Base-by-base conservation (phyloP, 148 eudicot genomes). In the Fallopia convolvulus region DNA sequence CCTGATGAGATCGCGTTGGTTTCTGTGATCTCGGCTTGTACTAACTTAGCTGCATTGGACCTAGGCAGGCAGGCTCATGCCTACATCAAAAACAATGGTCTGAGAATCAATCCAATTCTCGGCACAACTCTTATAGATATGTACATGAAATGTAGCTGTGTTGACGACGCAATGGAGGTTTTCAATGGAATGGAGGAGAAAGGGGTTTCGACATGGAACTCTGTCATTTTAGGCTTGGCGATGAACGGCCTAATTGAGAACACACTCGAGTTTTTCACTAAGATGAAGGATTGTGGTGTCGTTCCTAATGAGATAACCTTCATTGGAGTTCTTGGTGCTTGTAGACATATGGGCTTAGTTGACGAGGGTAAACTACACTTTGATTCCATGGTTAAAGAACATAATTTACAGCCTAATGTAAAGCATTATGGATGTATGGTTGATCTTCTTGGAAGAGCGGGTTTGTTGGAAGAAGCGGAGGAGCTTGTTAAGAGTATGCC, bases 401-500 rank as follows among this genome's bases (percentile, higher is more conserved):
- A 90, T 80, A 81, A 79, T 9, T 84, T 90, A 75, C 86, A 86
- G 55, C 94, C 91, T 5, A 90, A 87, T 79, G 81, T 88, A 63
- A 87, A 85, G 81, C 92, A 92, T 74, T 92, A 90, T 72, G 97
- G 97, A 42, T 90, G 93, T 84, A 85, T 92, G 89, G 93, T 92
- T 74, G 97, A 92, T 82, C 91, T 92, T 33, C 89, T 88, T 70
- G 94, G 89, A 66, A 88, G 92, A 1, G 85, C 88, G 13, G 92
- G 97, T 74, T 76, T 88, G 80, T 88, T 92, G 13, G 78, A 81
- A 72, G 97, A 92, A 80, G 92, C 97, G 18, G 92, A 87, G 83
- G 84, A 86, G 48, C 80, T 92, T 47, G 84, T 92, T n/a, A 80
- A 71, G 39, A 81, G 79, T 60, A 90, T 92, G 97, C 92, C 92